phyloP scores from a whole-genome alignment of 768 basidiomycete species.

The Auricularia auricula-judae region DNA sequence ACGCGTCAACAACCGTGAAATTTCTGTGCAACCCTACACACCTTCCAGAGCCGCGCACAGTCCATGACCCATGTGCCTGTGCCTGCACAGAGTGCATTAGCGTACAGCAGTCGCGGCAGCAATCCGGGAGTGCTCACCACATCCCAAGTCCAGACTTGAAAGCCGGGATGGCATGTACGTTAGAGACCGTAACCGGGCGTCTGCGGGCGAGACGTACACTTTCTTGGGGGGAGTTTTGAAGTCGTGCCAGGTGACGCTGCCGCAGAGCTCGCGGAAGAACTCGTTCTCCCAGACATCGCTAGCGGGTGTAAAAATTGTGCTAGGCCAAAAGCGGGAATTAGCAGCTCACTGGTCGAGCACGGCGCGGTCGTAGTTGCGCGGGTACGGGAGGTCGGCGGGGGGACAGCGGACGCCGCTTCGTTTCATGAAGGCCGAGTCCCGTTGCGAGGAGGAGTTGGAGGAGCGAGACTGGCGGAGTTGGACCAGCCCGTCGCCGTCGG shows the following conservation, averaged over 20 bases:
- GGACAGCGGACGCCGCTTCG: neutral
- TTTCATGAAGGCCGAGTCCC: neutral
- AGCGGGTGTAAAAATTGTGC: neutral
- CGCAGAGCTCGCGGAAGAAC: constrained; percentile 40
- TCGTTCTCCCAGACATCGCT: constrained; percentile 64
- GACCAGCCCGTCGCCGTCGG: neutral
- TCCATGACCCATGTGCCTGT: constrained; percentile 67
- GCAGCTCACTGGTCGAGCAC: constrained; percentile 55
- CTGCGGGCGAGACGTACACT: constrained; percentile 32
- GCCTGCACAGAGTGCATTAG: constrained; percentile 24
- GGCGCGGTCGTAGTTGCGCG: constrained; percentile 50
- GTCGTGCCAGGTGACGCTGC: constrained; percentile 53
- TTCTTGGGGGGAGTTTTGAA: constrained; percentile 47
- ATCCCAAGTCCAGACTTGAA: constrained; percentile 56
- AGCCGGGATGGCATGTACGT: too few species aligned
- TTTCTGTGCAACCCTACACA: constrained; percentile 12
- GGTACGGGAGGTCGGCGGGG: constrained; percentile 42
- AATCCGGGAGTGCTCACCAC: constrained; percentile 34
- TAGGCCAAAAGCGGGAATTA: constrained; percentile 4
- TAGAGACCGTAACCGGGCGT: neutral
- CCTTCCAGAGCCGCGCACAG: constrained; percentile 55
- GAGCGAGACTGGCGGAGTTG: neutral
- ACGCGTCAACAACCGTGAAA: constrained; percentile 3
- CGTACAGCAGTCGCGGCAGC: neutral
- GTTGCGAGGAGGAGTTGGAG: neutral